phyloP scores from a whole-genome alignment of 179 eudicot genomes.

The Carnegiea gigantea region DNA sequence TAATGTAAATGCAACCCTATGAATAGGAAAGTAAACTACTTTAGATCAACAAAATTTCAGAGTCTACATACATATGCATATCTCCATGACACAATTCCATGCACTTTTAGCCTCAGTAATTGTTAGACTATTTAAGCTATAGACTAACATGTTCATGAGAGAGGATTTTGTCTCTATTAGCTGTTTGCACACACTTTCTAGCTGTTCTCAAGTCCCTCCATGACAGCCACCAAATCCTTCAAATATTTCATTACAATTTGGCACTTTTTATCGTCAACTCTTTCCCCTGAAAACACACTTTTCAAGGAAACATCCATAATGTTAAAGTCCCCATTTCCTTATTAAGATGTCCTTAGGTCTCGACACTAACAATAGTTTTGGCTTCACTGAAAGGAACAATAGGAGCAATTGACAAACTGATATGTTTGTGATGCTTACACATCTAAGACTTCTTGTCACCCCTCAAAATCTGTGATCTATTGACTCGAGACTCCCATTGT shows the following conservation, averaged over 20 bases:
- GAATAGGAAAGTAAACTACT: too few species aligned
- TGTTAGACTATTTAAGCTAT: too few species aligned
- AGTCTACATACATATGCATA: too few species aligned
- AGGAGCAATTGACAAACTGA: slow-evolving; percentile 23
- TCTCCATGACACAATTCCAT: too few species aligned
- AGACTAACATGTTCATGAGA: too few species aligned
- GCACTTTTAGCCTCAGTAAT: too few species aligned
- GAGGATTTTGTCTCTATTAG: too few species aligned
- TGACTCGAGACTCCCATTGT: neutral
- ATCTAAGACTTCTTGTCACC: slow-evolving; percentile 23
- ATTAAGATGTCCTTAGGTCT: neutral
- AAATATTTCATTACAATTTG: neutral
- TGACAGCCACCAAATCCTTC: slow-evolving; percentile 6
- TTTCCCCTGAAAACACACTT: too few species aligned
- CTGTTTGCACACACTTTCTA: slow-evolving; percentile 7
- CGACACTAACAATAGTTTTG: neutral
- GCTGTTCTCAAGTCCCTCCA: slow-evolving; percentile 8
- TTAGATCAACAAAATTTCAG: too few species aligned
- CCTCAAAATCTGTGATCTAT: neutral
- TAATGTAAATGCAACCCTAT: too few species aligned
- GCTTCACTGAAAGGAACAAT: slow-evolving; percentile 27
- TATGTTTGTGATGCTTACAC: slow-evolving; percentile 17
- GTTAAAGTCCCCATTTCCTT: neutral
- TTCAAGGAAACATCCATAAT: too few species aligned
- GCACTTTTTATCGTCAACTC: too few species aligned